Base-by-base conservation (phyloP, 2,329 filamentous ascomycete genomes). In the Nothophoma quercina region DNA sequence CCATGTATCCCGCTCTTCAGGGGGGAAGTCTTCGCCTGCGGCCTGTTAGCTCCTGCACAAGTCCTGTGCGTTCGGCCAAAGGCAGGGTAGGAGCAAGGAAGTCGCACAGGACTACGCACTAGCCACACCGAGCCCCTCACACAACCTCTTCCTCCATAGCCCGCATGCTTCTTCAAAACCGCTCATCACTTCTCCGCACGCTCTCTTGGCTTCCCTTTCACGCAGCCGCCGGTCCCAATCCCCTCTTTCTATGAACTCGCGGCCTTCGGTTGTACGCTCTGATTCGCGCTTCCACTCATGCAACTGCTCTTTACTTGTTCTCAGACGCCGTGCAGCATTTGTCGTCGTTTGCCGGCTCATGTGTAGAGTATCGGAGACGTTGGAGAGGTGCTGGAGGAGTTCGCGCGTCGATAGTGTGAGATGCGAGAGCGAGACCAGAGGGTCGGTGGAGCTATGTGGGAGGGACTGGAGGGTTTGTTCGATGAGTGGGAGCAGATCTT, bases 161-260 rank as follows among this genome's bases (percentile, higher is more conserved):
- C 93, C 88, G 76, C 92, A 97, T 1, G 93, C 87, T 69, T 92
- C 88, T 74, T 97, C 93, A 68, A 99, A 98, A 0, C 95, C 95
- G 36, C 88, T 88, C 26, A 97, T 88, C 1, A 99, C 93, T 55
- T 96, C 91, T 4, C 87, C 83, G 74, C 95, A 98, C 12, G 93
- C 89, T 18, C 82, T 83, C 7, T 90, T 91, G 57, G 92, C 96
- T 73, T 96, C 92, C 47, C 93, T 84, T 46, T 86, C 87, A 59
- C 84, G 80, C 28, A 97, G 75, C 47, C 89, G 83, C 62, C 88
- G 86, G 41, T 92, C 85, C 93, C 93, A 97, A 64, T 91, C 89
- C 6, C 91, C 91, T 29, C 84, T 84, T 53, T 88, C 85, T 38
- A 99, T 84, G 86, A 91, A 96, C 48, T 85, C 79, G 59, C 91